phyloP scores from a whole-genome alignment of 2,329 filamentous ascomycete species.

The Cladosporium velox region DNA sequence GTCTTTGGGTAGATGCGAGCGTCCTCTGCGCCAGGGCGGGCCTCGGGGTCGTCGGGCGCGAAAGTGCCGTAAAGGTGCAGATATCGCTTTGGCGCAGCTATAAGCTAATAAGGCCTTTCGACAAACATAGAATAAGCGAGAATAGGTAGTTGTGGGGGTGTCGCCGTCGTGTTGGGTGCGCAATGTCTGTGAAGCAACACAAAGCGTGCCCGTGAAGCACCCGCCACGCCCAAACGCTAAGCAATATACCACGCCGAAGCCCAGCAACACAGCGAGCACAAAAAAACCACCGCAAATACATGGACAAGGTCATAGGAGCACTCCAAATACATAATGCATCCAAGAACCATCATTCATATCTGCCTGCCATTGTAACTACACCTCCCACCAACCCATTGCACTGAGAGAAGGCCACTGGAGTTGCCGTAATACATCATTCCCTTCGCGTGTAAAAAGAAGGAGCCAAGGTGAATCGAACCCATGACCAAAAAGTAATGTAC shows the following conservation, averaged over 20 bases:
- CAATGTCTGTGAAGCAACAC: not conserved
- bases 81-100: not conserved
- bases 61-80: conserved; percentile 1
- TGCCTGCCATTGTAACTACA: too few species aligned
- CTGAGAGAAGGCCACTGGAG: too few species aligned
- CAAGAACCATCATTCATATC: too few species aligned
- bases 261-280: not conserved
- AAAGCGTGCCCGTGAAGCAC: not conserved
- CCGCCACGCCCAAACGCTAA: not conserved
- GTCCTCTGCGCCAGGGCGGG: not conserved
- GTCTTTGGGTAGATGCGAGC: not conserved
- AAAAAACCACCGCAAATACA: not conserved
- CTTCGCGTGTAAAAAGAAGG: not conserved
- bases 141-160: not conserved
- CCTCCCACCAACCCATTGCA: too few species aligned
- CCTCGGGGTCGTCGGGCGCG: not conserved
- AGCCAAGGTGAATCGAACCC: not conserved
- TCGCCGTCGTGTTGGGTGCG: not conserved
- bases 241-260: not conserved
- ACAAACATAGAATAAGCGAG: not conserved
- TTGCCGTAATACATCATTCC: too few species aligned
- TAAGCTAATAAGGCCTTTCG: not conserved
- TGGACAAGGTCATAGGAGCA: too few species aligned
- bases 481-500: not conserved
- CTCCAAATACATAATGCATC: too few species aligned